Conservation (phyloP, 1,139 yeast species). For the Zhuliangozyma blackwelliae region DNA sequence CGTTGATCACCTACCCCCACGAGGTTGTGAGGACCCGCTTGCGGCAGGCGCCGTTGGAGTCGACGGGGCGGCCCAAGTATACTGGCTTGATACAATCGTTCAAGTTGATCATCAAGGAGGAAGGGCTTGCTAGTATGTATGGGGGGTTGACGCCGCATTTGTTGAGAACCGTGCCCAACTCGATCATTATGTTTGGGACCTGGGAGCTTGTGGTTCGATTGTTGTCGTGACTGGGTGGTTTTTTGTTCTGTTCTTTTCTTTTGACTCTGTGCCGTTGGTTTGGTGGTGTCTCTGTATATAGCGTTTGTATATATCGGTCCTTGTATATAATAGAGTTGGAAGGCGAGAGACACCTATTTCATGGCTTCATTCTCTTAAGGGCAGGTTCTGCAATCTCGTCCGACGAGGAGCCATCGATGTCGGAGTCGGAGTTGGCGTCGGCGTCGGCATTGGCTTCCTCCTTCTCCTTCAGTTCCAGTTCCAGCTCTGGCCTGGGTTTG, state of each 20-base stretch:
- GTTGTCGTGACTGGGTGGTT: constrained; percentile 32
- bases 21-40: constrained; percentile 94
- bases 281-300: background rate
- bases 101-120: constrained; percentile 76
- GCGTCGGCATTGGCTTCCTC: constrained; percentile 1
- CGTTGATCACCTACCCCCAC: constrained; percentile 92
- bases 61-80: constrained; percentile 79
- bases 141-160: constrained; percentile 98
- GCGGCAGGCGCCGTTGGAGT: constrained; percentile 82
- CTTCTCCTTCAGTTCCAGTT: background rate
- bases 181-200: constrained; percentile 98
- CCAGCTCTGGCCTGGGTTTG: constrained; percentile 4
- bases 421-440: constrained; percentile 1
- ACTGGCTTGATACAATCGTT: constrained; percentile 89
- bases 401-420: constrained; percentile 2
- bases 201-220: constrained; percentile 90
- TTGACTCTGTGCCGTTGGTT: constrained; percentile 3
- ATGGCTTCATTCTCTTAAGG: constrained; percentile 6
- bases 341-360: background rate
- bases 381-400: background rate
- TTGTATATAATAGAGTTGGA: too few relatives aligned
- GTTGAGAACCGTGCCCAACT: constrained; percentile 94
- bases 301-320: too few relatives aligned
- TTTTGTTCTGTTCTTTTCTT: constrained; percentile 4
- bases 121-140: constrained; percentile 89